These are phyloP conservation scores for Trichoderma virens DNA, from an alignment of 495 filamentous ascomycete genomes.

Conservation along the genomic window DNA sequence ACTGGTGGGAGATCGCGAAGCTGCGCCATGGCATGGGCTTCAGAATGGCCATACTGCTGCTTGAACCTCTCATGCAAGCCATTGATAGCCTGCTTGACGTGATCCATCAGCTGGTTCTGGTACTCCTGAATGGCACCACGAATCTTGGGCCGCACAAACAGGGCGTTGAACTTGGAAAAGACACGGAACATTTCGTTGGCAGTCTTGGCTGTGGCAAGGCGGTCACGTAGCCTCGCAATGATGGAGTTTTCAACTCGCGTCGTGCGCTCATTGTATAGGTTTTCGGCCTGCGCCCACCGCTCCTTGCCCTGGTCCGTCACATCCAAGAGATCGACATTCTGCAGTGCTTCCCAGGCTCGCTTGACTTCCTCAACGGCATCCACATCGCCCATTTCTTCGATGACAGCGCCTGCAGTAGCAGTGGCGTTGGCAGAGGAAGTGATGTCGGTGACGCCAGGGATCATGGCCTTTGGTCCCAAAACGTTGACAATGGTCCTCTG, in stretches of 20 bases:
- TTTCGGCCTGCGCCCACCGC: conserved; percentile 86
- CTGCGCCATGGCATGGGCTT: conserved; percentile 96
- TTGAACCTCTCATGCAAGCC: conserved; percentile 94
- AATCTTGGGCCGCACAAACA: conserved; percentile 96
- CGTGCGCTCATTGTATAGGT: conserved; percentile 92
- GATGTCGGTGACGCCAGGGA: conserved; percentile 39
- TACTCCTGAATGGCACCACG: conserved; percentile 95
- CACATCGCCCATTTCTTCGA: conserved; percentile 93
- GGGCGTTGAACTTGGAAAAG: conserved; percentile 98
- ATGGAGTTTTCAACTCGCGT: conserved; percentile 97
- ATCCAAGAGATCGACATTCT: conserved; percentile 91
- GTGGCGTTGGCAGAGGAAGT: conserved; percentile 18
- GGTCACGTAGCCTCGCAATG: conserved; percentile 87
- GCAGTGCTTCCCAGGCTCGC: conserved; percentile 85
- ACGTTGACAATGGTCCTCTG: conserved; percentile 94
- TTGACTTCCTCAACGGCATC: conserved; percentile 96
- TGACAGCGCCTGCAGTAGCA: conserved; percentile 53
- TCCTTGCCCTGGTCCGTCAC: conserved; percentile 81
- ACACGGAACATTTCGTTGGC: conserved; percentile 99
- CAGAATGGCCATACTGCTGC: conserved; percentile 95
- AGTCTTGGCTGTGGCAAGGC: conserved; percentile 87
- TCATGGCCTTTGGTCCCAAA: conserved; percentile 60
- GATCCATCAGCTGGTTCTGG: conserved; percentile 93
- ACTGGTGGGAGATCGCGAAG: conserved; percentile 91
- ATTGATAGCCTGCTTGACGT: conserved; percentile 90